A percentile compares a stretch with the other conserved stretches of the same genome.
phyloP scores from a whole-genome alignment of 2,329 filamentous ascomycete genomes.

The Lomentospora prolificans region DNA sequence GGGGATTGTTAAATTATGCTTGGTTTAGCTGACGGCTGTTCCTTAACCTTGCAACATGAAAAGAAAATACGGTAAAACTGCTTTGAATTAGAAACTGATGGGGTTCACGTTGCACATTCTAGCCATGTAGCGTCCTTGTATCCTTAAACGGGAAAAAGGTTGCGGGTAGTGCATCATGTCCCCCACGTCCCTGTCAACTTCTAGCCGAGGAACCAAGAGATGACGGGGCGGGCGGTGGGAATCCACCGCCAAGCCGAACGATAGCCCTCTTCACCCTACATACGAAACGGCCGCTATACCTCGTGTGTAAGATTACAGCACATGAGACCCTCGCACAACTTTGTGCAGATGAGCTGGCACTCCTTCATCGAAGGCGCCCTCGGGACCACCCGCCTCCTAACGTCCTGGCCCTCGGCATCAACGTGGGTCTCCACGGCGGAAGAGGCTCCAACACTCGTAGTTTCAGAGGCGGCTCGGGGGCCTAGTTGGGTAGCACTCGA shows the following conservation, averaged over 20 bases:
- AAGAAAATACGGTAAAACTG: too few species aligned
- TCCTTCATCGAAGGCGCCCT: not conserved
- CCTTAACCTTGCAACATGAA: not conserved
- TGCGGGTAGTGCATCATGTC: too few species aligned
- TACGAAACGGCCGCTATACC: not conserved
- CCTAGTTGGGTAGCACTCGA: not conserved
- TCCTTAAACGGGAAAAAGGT: too few species aligned
- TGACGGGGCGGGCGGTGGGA: too few species aligned
- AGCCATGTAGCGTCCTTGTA: too few species aligned
- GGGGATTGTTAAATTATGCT: not conserved
- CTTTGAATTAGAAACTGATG: too few species aligned
- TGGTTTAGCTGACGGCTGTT: not conserved
- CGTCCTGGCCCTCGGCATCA: not conserved
- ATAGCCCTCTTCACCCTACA: too few species aligned
- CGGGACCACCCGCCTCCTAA: not conserved
- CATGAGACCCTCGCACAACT: constrained; percentile 3
- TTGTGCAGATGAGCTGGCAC: constrained; percentile 5
- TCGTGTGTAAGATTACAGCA: not conserved
- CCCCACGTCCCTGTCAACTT: too few species aligned
- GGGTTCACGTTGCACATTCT: too few species aligned
- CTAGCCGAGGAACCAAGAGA: too few species aligned
- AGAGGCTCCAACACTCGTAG: not conserved
- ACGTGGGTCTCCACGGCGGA: not conserved
- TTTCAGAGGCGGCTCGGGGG: not conserved
- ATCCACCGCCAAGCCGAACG: too few species aligned